These are phyloP conservation scores for Coniella lustricola DNA, from an alignment of 2,329 filamentous ascomycete species.

Conservation along the genomic window DNA sequence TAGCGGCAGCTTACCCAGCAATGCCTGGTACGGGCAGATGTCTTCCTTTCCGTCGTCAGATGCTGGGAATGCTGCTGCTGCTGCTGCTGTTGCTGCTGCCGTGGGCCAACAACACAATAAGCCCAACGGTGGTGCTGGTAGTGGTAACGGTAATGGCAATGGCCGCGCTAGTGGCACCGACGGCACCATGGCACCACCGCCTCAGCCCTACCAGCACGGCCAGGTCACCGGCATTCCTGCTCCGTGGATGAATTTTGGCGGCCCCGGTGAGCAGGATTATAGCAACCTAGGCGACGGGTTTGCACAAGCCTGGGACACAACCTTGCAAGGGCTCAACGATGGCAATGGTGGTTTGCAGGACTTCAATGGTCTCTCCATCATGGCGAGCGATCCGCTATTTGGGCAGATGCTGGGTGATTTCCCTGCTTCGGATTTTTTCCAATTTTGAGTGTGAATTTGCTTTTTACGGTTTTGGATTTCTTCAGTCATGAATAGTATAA, in stretches of 20 bases:
- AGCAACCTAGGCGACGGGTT: slow-evolving; percentile 31
- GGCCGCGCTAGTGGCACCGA: too few relatives aligned
- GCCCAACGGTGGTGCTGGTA: neutral
- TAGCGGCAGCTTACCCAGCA: slow-evolving; percentile 8
- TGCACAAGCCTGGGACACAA: slow-evolving; percentile 37
- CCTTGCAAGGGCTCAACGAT: slow-evolving; percentile 30
- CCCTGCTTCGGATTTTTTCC: slow-evolving; percentile 9
- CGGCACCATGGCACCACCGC: slow-evolving; percentile 13
- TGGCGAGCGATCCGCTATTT: slow-evolving; percentile 17
- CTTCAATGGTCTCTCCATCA: slow-evolving; percentile 7
- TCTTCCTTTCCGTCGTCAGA: neutral
- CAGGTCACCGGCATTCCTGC: slow-evolving; percentile 14
- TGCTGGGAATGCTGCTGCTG: neutral
- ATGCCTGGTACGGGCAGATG: slow-evolving; percentile 4
- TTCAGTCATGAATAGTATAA: too few relatives aligned
- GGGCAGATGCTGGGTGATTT: slow-evolving; percentile 5
- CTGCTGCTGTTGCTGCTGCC: neutral
- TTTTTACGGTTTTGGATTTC: neutral
- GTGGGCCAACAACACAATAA: slow-evolving; percentile 5
- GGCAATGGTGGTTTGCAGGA: slow-evolving; percentile 18
- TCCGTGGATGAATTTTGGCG: slow-evolving; percentile 25
- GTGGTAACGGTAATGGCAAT: neutral
- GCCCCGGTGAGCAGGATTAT: slow-evolving; percentile 30
- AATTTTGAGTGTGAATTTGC: neutral
- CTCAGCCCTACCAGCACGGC: slow-evolving; percentile 17